Base-by-base conservation (phyloP, 192 early-diverging fungal genomes). In the Dissophora globulifera region DNA sequence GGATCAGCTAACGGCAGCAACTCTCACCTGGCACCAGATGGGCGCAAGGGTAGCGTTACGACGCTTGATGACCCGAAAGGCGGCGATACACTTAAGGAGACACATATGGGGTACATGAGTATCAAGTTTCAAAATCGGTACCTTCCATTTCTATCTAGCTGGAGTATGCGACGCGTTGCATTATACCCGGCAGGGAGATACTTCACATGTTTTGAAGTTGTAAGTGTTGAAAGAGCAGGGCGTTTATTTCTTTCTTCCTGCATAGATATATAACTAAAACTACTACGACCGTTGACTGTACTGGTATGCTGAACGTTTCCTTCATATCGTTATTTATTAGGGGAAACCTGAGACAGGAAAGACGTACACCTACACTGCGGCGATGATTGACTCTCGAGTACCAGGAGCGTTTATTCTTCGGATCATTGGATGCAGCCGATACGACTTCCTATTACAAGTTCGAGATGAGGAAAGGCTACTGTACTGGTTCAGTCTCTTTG, bases 161-260 rank as follows among this genome's bases (percentile, higher is more conserved):
- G 84, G 84, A 56, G 82, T 20, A 85, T 85, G 84, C 55, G 75
- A 26, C 78, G 81, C 38, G 56, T 85, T 9, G 79, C 81, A 26
- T 67, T 82, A 2, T 83, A 78, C 51, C 84, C 84, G 5, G 50
- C 65, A 30, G 68, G 76, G 3, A 68, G 69, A 4, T 83, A 85
- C 50, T 83, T 85, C 45, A 81, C 84, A 15, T 71, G 66, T 46
- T 81, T 85, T 79, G 72, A 76, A 33, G 8, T 61, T 11, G 72
- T 76, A 76, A 66, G 62, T 59, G n/a, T n/a, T 25, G 7, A 22
- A 8, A 25, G n/a, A n/a, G n/a, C n/a, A n/a, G n/a, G n/a, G n/a
- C 30, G 47, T 29, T 33, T 56, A 15, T 25, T 45, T 35, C 26
- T 32, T 53, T 22, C 3, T n/a, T n/a, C n/a, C n/a, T n/a, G n/a